Evolutionary conservation across 2,329 filamentous ascomycete genomes (phyloP), one percentile per base, ranked within the genome.

Genomic region (Phyllosticta citrichinensis): DNA sequence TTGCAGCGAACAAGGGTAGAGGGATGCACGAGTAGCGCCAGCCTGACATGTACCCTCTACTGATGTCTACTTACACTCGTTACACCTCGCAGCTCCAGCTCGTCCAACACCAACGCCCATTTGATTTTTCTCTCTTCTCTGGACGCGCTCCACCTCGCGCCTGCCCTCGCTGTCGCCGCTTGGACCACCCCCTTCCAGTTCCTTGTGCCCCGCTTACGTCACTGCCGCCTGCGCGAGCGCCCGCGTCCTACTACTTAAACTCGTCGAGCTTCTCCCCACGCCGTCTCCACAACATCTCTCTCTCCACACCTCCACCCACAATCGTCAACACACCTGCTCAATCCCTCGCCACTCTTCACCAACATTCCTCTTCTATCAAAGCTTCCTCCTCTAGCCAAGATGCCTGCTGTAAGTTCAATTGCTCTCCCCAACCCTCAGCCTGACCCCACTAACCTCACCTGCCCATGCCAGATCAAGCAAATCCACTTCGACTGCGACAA

Each of bases 401-500:
- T 47, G 40, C 40, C 40, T 47, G 40, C 40, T 4, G 40, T 47
- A 47, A n/a, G 40, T n/a, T 47, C 40, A 47, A 47, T 47, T n/a
- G 52, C 20, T 53, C 19, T 53, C 8, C 20, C 52, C 12, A 4
- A 20, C 5, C 14, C 14, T 47, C 17, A n/a, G 40, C 40, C 40
- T n/a, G 40, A 47, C 40, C 40, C 40, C 17, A n/a, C 40, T 47
- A 47, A 47, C 40, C 40, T 47, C 40, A n/a, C 17, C n/a, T 8
- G 17, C 17, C 27, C 40, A n/a, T n/a, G 40, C 40, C 56, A 76
- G 74, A 75, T 75, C 71, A 79, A 77, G 66, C 77, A 79, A 71
- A 77, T 80, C 69, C 77, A 80, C 65, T 77, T 80, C 72, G 78
- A 80, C 75, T 80, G 81, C 75, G 80, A 96, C 83, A 96, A 96